These are phyloP conservation scores for Phytopythium mirpurense DNA, from an alignment of 352 stramenopile species.

Conservation along the genomic window DNA sequence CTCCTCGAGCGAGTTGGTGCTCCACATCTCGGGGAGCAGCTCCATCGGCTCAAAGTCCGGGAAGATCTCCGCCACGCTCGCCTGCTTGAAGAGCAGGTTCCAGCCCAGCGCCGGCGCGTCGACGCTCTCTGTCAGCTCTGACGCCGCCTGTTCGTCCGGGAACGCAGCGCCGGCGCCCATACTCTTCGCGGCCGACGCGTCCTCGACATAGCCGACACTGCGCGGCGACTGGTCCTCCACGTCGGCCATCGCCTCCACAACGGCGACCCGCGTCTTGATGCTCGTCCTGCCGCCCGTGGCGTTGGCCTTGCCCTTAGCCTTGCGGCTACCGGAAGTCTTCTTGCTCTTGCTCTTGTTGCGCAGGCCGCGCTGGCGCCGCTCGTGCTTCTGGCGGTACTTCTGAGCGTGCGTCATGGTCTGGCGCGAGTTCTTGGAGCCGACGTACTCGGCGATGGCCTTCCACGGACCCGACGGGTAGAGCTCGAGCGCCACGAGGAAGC, in stretches of 20 bases:
- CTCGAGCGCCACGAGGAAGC: conserved; percentile 54
- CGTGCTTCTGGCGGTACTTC: conserved; percentile 87
- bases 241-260: conserved; percentile 2
- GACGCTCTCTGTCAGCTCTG: not conserved
- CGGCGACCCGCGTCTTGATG: conserved; percentile 9
- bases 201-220: not conserved
- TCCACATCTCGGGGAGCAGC: conserved; percentile 38
- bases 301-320: conserved; percentile 5
- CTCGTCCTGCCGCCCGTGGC: conserved; percentile 4
- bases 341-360: conserved; percentile 32
- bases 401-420: conserved; percentile 94
- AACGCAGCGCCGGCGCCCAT: not conserved
- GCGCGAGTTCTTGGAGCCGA: conserved; percentile 67
- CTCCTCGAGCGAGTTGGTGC: conserved; percentile 44
- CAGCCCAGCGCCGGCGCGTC: conserved; percentile 9
- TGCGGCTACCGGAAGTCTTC: too few species aligned
- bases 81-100: conserved; percentile 15
- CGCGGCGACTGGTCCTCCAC: conserved; percentile 17
- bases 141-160: not conserved
- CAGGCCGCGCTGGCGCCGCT: conserved; percentile 42
- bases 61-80: conserved; percentile 38
- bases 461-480: conserved; percentile 50
- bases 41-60: conserved; percentile 35
- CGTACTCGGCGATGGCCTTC: conserved; percentile 56
- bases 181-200: not conserved